Evolutionary conservation across 768 basidiomycete genomes (phyloP), one percentile per base, ranked within the genome.

Genomic region (Chalciporus chontae): DNA sequence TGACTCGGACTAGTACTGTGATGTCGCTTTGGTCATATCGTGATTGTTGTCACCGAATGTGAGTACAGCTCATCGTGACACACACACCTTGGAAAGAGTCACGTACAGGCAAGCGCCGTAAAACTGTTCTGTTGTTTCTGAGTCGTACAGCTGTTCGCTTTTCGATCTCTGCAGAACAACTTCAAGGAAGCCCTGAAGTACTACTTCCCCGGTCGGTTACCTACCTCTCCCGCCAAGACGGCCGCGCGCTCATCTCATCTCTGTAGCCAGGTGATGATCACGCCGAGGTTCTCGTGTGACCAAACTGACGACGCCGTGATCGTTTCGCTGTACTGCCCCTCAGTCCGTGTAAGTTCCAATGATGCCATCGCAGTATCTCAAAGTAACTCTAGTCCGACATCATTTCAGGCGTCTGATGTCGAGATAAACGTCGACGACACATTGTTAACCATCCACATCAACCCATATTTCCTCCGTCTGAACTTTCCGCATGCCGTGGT

Each of bases 381-480:
- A 51, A 63, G 52, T 48, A 60, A 65, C 36, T 19, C 14, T 13
- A 24, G 29, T 48, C 38, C 14, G 24, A 6, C 38, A 17, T 37
- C n/a, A n/a, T n/a, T n/a, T 7, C 78, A 92, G 90, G 87, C 90
- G 10, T 79, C 84, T 37, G 90, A 92, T 55, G 80, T 84, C 27
- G 90, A 92, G 65, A 84, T 90, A 43, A 75, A 85, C 55, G 80
- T 90, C 48, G 85, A 89, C 60, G 80, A 80, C 46, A 79, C 79
- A 23, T 67, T 85, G 42, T 75, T 92, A 63, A 83, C 81, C 17
- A 70, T 90, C 36, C 83, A 92, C 59, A 78, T 91, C 64, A 88
- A 87, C 51, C 90, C 90, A 2, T 94, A 92, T 63, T 93, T 87
- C 59, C 75, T 93, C 46, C 84, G 89, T 2, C 75, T 94, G 53